Percentiles rank a stretch among this genome's conserved stretches.
Evolutionary conservation across 768 basidiomycete species (phyloP).

Genomic region (Psilocybe tampanensis): DNA sequence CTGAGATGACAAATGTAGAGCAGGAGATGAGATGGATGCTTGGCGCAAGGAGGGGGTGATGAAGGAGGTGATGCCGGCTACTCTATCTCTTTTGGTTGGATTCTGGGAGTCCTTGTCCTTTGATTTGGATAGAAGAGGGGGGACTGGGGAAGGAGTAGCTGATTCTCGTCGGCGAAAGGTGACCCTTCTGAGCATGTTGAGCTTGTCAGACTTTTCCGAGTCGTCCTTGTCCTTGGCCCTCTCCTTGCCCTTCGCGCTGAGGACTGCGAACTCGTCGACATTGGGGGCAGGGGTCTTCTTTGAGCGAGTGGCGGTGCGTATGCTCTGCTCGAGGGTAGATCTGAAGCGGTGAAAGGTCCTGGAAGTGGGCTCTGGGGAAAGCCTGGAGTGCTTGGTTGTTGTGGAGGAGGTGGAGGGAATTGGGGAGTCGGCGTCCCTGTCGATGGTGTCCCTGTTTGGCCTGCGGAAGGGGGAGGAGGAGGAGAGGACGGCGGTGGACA

Average conservation of each 20-base stretch:
- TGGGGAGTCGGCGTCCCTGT: slow-evolving; percentile 3
- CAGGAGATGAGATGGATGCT: slow-evolving; percentile 77
- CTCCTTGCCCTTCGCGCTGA: slow-evolving; percentile 26
- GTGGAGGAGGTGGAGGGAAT: slow-evolving; percentile 44
- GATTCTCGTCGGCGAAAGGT: slow-evolving; percentile 27
- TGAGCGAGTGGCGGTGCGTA: slow-evolving; percentile 65
- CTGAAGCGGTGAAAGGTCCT: slow-evolving; percentile 67
- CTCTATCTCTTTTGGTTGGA: slow-evolving; percentile 18
- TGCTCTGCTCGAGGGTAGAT: slow-evolving; percentile 66
- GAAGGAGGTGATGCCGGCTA: slow-evolving; percentile 60
- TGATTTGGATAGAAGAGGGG: slow-evolving; percentile 1
- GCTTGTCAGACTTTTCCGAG: slow-evolving; percentile 34
- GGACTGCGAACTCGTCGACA: slow-evolving; percentile 45
- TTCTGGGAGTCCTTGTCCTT: slow-evolving; percentile 32
- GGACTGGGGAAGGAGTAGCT: slow-evolving; percentile 4
- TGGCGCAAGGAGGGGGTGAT: slow-evolving; percentile 66
- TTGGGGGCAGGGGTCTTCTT: slow-evolving; percentile 40
- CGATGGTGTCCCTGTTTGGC: slow-evolving; percentile 18
- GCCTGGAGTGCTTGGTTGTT: slow-evolving; percentile 32
- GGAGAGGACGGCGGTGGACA: slow-evolving; percentile 21
- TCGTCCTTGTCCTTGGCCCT: slow-evolving; percentile 48
- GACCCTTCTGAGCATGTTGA: slow-evolving; percentile 26
- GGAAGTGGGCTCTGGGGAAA: slow-evolving; percentile 41
- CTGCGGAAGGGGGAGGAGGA: slow-evolving; percentile 47
- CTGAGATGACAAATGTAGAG: slow-evolving; percentile 65